Evolutionary conservation across 768 basidiomycete species (phyloP), one percentile per base, ranked within the genome.

Genomic region (Suillus clintonianus): DNA sequence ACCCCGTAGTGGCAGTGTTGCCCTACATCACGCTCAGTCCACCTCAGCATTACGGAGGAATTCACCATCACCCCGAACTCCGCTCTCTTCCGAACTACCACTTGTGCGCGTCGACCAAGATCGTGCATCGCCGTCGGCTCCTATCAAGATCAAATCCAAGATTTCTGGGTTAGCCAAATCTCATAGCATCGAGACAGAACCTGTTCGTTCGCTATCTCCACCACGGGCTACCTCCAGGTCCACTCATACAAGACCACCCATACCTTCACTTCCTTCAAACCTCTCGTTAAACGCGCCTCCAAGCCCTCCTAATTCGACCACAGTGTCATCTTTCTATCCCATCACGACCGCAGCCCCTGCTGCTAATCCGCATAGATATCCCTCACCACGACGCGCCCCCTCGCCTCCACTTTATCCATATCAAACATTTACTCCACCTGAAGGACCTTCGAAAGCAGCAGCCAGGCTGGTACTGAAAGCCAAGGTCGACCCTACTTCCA

Each of bases 81-180:
- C 65, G 39, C 45, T 53, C 53, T 43, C 72, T 61, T 68, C 47
- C 0, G 72, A 72, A 41, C 59, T 43, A 3, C 62, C 67, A 27
- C 39, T 60, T 17, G 19, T 63, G 27, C 56, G 39, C 17, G 39
- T 57, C 17, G 67, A 68, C 59, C 45, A 10, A 13, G 41, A 65
- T 9, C 68, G 66, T n/a, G 57, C 68, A 64, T 60, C 65, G 2
- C 58, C 61, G 15, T 42, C 72, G 2, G 68, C 71, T 30, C 70
- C 72, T n/a, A 58, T 75, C 65, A 81, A 78, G 69, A 82, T 92
- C 65, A 90, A 84, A 74, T 84, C 90, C 22, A 91, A 86, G 70
- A 80, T 91, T 30, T 83, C 88, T 0, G 73, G 77, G 42, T 65
- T 86, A 50, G 83, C 80, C 24, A 85, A 76, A 70, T 32, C 69